Evolutionary conservation across 768 basidiomycete genomes (phyloP), one percentile per base, ranked within the genome.

Genomic region (Kwoniella dejecticola): DNA sequence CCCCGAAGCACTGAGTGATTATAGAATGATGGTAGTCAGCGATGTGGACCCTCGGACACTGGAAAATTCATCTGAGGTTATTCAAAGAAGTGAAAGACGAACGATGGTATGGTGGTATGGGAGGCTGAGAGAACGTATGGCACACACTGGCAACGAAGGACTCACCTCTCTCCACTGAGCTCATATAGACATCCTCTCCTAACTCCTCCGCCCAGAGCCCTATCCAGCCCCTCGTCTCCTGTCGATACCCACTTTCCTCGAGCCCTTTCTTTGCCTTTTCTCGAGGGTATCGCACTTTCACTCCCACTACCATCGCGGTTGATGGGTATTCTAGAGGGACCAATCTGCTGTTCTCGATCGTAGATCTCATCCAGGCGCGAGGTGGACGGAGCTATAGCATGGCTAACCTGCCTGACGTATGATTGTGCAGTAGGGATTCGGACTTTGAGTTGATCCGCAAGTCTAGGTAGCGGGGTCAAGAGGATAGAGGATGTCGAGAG

Each of bases 1-100:
- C 38, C 96, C 96, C 26, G 95, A 87, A 23, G 92, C 88, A 74
- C 96, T 99, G 74, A n/a, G n/a, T n/a, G n/a, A n/a, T n/a, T n/a
- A n/a, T n/a, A n/a, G n/a, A n/a, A n/a, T n/a, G n/a, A n/a, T n/a
- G n/a, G n/a, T n/a, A n/a, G n/a, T n/a, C n/a, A n/a, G n/a, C n/a
- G n/a, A n/a, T n/a, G n/a, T n/a, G n/a, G n/a, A n/a, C n/a, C n/a
- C n/a, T n/a, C n/a, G n/a, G n/a, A n/a, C n/a, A n/a, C n/a, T n/a
- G n/a, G n/a, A n/a, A n/a, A n/a, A n/a, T n/a, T n/a, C n/a, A n/a
- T n/a, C n/a, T n/a, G n/a, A n/a, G n/a, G n/a, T n/a, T 17, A 30
- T 12, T 31, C 52, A 2, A 30, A 30, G 17, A 10, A 27, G 57
- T 54, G 57, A 58, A 27, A 54, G 17, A n/a, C 12, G 38, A 3